Evolutionary conservation across 192 early-diverging fungal species (phyloP), one percentile per base, ranked within the genome.

Genomic region (Borealophlyctis nickersoniae): DNA sequence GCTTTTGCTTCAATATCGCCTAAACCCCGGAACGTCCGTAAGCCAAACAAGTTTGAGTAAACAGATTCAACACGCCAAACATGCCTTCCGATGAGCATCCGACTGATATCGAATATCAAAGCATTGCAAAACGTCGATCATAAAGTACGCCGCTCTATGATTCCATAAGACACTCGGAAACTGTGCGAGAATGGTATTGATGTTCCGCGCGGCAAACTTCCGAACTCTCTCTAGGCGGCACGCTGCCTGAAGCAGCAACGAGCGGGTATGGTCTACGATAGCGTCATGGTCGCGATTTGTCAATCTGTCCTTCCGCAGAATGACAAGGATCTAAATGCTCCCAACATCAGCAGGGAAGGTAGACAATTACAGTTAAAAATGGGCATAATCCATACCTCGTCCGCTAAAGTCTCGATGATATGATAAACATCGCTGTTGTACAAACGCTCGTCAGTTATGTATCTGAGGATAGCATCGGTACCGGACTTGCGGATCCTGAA

Each of bases 391-490:
- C 36, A 2, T 45, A 76, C 63, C 49, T 86, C 80, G 39, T 90
- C 87, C 11, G 86, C 90, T 60, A 96, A 89, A 27, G 76, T 75
- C 63, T 95, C 90, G 36, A 99, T 72, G 14, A 89, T 83, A 0
- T 76, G 76, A 36, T 89, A 86, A 33, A 93, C 70, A 4, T 84
- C 82, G 19, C 88, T 90, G 34, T 83, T 78, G 62, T 88, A 88
- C 49, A 94, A 87, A 19, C 92, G 88, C 32, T 92, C 82, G 65
- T 97, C 94, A 73, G 82, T 77, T 62, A 98, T 88, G 66, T 98
- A 98, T 52, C 81, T 78, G 32, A 91, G 73, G 39, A 95, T 82
- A 72, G 85, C 74, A 24, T 89, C 87, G 33, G 86, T 65, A 5
- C 52, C 56, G 36, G 54, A 27, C 23, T 56, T 53, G 31, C 75